Evolutionary conservation across 2,329 filamentous ascomycete genomes (phyloP), one percentile per base, ranked within the genome.

Genomic region (Microsporum ferrugineum): DNA sequence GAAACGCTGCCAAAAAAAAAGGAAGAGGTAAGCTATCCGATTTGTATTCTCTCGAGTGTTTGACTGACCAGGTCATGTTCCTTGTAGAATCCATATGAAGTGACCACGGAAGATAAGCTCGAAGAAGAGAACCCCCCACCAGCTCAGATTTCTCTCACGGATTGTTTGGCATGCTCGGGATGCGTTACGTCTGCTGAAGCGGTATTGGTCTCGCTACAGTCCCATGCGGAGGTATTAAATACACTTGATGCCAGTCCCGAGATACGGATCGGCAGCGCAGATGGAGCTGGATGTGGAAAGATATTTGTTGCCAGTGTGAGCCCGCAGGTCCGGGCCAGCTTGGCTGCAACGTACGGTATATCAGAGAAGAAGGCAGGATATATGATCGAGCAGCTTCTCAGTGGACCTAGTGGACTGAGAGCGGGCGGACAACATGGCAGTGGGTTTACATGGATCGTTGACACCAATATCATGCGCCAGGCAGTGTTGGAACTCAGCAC

Each of bases 101-200:
- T 97, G 65, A 91, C 92, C 61, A 91, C 92, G 67, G 94, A 96
- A 79, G 92, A 95, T 73, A 86, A 89, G 69, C 79, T 86, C 34
- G 74, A 79, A 56, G 71, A 78, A 27, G 71, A 78, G 58, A 77
- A 84, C 64, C 81, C 82, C 58, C 81, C 85, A 2, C 89, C 91
- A 0, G 91, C 92, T 5, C 86, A 95, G 71, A 97, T 99, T 68
- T 96, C 91, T 57, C 83, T 99, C 63, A 97, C 94, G 5, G 94
- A 99, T 75, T 99, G 94, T 71, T 86, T 99, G 58, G 94, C 94
- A 59, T 99, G 94, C 75, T 96, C 94, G 7, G 94, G 94, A 59
- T 99, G 94, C 73, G 94, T 99, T 58, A 99, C 94, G 23, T 96
- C 91, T 4, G 94, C 94, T 55, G 94, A 99, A 77, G 94, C 94